A percentile compares a stretch with the other conserved stretches of the same genome.
Conservation (phyloP, 768 basidiomycete species). For the Suillus clintonianus region DNA sequence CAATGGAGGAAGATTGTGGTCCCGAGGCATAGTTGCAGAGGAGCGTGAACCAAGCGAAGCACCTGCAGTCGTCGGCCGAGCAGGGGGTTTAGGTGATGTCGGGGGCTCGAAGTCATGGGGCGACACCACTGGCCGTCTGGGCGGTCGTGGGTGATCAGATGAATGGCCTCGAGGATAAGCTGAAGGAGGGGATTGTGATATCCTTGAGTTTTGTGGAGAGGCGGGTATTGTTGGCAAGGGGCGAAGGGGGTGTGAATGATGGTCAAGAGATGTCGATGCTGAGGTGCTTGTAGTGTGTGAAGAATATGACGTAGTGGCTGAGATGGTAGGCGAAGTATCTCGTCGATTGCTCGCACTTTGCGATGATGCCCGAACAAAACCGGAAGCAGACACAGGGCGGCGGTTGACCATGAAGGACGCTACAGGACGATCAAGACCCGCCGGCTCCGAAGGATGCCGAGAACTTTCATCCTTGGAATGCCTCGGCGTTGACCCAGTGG, state of each 20-base stretch:
- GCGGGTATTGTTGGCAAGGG: constrained; percentile 31
- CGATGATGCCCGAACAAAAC: constrained; percentile 2
- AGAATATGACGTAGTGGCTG: constrained; percentile 9
- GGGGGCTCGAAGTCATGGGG: constrained; percentile 3
- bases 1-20: constrained; percentile 10
- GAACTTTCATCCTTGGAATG: constrained; percentile 25
- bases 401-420: constrained; percentile 14
- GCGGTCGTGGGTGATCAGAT: constrained; percentile 14
- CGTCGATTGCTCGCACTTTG: constrained; percentile 19
- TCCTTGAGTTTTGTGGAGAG: constrained; percentile 25
- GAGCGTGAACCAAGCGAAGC: constrained; percentile 22
- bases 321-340: constrained; percentile 25
- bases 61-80: constrained; percentile 45
- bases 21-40: constrained; percentile 18
- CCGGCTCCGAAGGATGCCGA: constrained; percentile 21
- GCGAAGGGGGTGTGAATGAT: constrained; percentile 12
- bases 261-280: constrained; percentile 10
- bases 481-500: constrained; percentile 19
- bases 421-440: constrained; percentile 7
- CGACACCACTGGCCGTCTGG: constrained; percentile 13
- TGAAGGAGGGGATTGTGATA: constrained; percentile 17
- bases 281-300: constrained; percentile 10
- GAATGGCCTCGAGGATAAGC: constrained; percentile 17
- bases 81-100: constrained; percentile 15
- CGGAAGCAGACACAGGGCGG: constrained; percentile 11